These are phyloP conservation scores for Acorus calamus DNA, from an alignment of 106 monocot species.

Conservation along the genomic window DNA sequence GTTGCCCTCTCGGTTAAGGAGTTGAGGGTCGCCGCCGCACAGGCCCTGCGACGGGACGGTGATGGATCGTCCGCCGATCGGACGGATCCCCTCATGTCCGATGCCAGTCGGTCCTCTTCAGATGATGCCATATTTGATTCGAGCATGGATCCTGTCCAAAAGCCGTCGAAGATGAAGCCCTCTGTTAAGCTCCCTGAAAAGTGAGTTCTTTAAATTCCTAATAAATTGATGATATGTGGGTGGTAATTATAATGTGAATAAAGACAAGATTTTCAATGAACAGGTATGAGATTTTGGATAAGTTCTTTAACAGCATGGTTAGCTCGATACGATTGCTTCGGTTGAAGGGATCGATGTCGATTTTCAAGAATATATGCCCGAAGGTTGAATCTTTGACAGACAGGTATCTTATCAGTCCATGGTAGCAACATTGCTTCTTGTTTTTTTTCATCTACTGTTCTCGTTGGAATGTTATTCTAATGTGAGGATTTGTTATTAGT, in stretches of 20 bases:
- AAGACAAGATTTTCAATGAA: background rate
- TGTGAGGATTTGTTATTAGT: too few species aligned
- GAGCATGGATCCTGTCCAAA: background rate
- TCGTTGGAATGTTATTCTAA: too few species aligned
- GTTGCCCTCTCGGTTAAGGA: constrained; percentile 48
- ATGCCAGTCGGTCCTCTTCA: constrained; percentile 1
- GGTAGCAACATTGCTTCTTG: too few species aligned
- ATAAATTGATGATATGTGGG: background rate
- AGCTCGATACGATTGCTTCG: constrained; percentile 48
- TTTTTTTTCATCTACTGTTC: too few species aligned
- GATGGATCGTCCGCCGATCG: background rate
- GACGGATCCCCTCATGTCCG: constrained; percentile 7
- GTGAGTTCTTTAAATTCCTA: constrained; percentile 12
- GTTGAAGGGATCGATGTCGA: constrained; percentile 31
- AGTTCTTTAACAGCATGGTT: constrained; percentile 59
- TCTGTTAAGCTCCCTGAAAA: constrained; percentile 39
- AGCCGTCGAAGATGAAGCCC: constrained; percentile 4
- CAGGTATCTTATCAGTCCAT: constrained; percentile 10
- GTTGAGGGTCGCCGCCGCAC: constrained; percentile 29
- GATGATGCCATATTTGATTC: constrained; percentile 10
- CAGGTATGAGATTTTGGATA: constrained; percentile 48
- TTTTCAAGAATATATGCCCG: constrained; percentile 42
- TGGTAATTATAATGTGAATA: too few species aligned
- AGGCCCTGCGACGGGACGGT: constrained; percentile 14
- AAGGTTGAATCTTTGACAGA: constrained; percentile 43